Evolutionary conservation across 2,329 filamentous ascomycete genomes (phyloP), one percentile per base, ranked within the genome.

Genomic region (Diaporthe citriasiana): DNA sequence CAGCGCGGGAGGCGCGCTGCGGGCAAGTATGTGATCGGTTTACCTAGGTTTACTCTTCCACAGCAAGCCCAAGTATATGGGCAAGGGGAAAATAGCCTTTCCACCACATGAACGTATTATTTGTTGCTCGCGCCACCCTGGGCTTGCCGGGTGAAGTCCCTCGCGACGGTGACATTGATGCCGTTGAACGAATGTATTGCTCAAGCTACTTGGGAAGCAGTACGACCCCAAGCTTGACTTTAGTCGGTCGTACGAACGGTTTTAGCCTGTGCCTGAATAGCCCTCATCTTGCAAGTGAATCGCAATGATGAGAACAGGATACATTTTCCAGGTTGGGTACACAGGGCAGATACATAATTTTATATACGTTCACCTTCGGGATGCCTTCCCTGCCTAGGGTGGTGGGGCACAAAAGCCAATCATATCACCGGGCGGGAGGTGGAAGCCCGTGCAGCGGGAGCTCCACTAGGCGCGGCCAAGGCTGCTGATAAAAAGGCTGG

Each of bases 401-500:
- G 10, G 59, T 30, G 59, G 59, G 19, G 22, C 7, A 10, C 4
- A 13, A 22, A 3, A 22, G 22, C 63, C 63, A 53, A 53, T 53
- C 63, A 53, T 5, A 53, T n/a, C 63, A 17, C 15, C 15, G 22
- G 13, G 27, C 22, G 9, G 60, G 35, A 13, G 15, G 9, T 12
- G 59, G 59, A 8, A 13, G 59, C 45, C 63, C 45, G 45, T 38
- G 60, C 60, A n/a, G 17, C 30, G 1, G 22, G 27, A 13, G 59
- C 42, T 40, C 63, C 63, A 66, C 63, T 35, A 35, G n/a, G 45
- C 47, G 33, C 12, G 45, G 45, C 63, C 45, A 40, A 3, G 60
- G 63, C n/a, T 35, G 27, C 42, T 35, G 1, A 68, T 53, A 68
- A 73, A 70, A 70, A 25, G 40, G 65, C 63, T 33, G 30, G 33